Percentiles rank a stretch among this genome's conserved stretches.
phyloP scores from a whole-genome alignment of 352 stramenopile genomes.

The Globisporangium perplexum region DNA sequence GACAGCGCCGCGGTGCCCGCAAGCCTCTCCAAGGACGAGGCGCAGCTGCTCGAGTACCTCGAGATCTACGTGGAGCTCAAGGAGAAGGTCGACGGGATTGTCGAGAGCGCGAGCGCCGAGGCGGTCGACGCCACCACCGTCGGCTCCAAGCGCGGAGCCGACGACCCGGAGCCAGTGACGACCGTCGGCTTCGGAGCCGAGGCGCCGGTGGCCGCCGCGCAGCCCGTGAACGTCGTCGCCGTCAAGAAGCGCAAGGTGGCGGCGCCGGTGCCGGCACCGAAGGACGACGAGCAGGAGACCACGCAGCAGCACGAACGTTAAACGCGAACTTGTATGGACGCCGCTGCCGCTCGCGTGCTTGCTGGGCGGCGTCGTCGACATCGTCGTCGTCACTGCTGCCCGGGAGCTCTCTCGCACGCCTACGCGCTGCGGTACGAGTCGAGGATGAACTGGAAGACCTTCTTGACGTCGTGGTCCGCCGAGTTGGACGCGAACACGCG shows the following conservation, averaged over 20 bases:
- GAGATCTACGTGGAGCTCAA: constrained; percentile 86
- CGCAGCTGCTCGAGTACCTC: constrained; percentile 68
- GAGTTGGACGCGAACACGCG: constrained; percentile 46
- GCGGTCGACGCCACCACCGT: constrained; percentile 7
- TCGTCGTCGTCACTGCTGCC: no score
- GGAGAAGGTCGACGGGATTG: constrained; percentile 80
- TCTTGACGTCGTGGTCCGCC: constrained; percentile 63
- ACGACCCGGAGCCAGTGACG: constrained; percentile 17
- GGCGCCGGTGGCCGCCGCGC: not conserved
- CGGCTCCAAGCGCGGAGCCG: constrained; percentile 5
- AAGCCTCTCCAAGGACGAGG: constrained; percentile 28
- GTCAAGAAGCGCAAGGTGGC: constrained; percentile 15
- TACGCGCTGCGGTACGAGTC: constrained; percentile 57
- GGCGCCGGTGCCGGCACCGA: no score
- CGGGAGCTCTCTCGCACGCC: not conserved
- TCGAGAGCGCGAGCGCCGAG: constrained; percentile 33
- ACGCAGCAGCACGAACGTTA: no score
- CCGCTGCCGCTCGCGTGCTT: no score
- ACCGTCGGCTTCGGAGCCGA: constrained; percentile 52
- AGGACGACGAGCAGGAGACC: no score
- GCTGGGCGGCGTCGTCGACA: not conserved
- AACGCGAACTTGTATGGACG: not conserved
- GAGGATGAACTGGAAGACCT: constrained; percentile 66
- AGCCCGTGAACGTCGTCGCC: constrained; percentile 48
- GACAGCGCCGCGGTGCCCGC: constrained; percentile 14